phyloP scores from a whole-genome alignment of 495 filamentous ascomycete genomes.

The Aspergillus kassunensis region DNA sequence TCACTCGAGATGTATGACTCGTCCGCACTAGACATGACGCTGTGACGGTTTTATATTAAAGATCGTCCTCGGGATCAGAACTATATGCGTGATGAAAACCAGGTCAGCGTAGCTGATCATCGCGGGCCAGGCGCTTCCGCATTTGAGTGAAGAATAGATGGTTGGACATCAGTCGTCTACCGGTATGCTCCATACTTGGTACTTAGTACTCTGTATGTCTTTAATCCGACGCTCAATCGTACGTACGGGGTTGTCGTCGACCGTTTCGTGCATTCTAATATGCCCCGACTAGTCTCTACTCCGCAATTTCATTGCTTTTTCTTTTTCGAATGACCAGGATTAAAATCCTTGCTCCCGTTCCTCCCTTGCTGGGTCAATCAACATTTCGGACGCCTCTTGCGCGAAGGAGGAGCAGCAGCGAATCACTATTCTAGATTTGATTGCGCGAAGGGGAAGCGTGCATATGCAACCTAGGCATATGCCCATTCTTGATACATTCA shows the following conservation, averaged over 20 bases:
- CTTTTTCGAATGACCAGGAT: not conserved
- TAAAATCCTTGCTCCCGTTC: conserved; percentile 6
- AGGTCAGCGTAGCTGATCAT: not conserved
- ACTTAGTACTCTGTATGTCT: too few species aligned
- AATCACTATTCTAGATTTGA: not conserved
- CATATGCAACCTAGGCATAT: not conserved
- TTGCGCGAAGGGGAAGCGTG: not conserved
- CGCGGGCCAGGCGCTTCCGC: not conserved
- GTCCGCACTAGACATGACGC: not conserved
- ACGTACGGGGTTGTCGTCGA: too few species aligned
- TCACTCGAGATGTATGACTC: not conserved
- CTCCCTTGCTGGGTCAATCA: conserved; percentile 2
- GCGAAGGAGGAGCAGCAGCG: not conserved
- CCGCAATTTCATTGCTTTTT: conserved; percentile 7
- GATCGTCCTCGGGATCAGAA: too few species aligned
- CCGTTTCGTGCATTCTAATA: too few species aligned
- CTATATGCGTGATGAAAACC: not conserved
- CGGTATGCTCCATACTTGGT: not conserved
- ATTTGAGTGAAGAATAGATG: too few species aligned
- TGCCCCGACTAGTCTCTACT: conserved; percentile 1
- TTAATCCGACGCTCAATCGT: too few species aligned
- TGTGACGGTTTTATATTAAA: too few species aligned
- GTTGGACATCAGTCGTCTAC: too few species aligned
- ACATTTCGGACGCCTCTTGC: not conserved
- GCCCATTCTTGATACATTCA: not conserved